Conservation (phyloP, 2,329 filamentous ascomycete species). For the Chaetoscypha palmicola region DNA sequence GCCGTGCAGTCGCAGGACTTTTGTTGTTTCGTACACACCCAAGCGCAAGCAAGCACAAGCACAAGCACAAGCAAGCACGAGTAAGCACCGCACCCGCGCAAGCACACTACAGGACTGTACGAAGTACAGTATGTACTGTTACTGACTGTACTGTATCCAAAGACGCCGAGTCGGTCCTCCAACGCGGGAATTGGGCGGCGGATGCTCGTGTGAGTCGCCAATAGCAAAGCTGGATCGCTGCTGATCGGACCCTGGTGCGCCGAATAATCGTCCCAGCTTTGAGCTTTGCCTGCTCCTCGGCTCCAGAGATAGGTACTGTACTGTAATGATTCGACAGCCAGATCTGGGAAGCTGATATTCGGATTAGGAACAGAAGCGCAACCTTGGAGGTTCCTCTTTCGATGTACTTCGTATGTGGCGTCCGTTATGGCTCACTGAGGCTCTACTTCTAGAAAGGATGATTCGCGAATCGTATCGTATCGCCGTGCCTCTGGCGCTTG, state of each 20-base stretch:
- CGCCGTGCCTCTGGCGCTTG: no score
- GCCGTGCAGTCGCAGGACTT: no score
- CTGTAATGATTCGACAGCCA: background rate
- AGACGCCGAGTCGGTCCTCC: background rate
- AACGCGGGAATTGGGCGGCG: constrained; percentile 1
- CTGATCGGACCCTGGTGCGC: constrained; percentile 11
- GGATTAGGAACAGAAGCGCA: background rate
- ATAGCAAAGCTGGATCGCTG: constrained; percentile 2
- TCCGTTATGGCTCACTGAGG: background rate
- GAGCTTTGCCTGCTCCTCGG: constrained; percentile 2
- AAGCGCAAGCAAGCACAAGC: no score
- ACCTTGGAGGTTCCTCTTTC: background rate
- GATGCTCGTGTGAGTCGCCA: constrained; percentile 11
- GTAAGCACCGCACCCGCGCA: no score
- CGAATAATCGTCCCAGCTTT: constrained; percentile 2
- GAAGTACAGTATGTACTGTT: background rate
- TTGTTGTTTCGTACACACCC: no score
- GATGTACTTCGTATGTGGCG: background rate
- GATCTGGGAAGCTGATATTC: constrained; percentile 1
- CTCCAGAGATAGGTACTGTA: constrained; percentile 3
- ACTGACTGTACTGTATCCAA: no score
- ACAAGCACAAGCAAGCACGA: no score
- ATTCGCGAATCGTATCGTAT: no score
- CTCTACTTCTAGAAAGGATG: no score
- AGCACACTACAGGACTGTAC: background rate